Base-by-base conservation (phyloP, 371 early-diverging fungal genomes). In the Mucor indicus region DNA sequence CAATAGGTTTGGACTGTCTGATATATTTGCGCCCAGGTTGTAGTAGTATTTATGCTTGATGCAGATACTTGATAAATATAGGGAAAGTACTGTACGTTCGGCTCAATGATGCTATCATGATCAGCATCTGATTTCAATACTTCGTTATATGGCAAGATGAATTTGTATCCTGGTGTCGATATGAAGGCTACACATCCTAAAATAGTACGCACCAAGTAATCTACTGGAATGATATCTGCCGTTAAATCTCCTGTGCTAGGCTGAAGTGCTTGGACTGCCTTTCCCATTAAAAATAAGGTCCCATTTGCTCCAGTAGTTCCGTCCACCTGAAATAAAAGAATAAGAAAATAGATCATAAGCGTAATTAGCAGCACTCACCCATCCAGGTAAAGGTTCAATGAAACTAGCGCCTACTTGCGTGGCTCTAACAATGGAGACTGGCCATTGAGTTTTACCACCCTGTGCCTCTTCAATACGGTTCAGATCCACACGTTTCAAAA, bases 191-290 rank as follows among this genome's bases (percentile, higher is more conserved):
- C 70, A 17, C 52, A 48, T 2, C 69, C 64, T 1, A 76, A 42
- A 1, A 70, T 29, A 11, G 68, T 31, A 23, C 71, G 59, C 4
- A 68, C 56, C 20, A 72, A 38, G 22, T 70, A 70, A 35, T 82
- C 83, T 3, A 82, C 78, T 4, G 83, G 83, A 13, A 82, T 63
- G 29, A 82, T 59, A 47, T 82, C 80, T 7, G 80, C 77, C 6
- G 48, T 21, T 22, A 50, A 37, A 19, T 62, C 37, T 13, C 69
- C 59, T 45, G 66, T 55, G 39, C 55, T 77, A 17, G 71, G 55
- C 13, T 59, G 72, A 21, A 77, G 48, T 4, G 47, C 57, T 36
- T 63, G 64, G 30, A 64, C 50, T 9, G 73, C 77, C 25, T 64
- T 66, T 13, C 77, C 71, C 45, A 63, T 50, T 25, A 70, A 64